Evolutionary conservation across 2,329 filamentous ascomycete species (phyloP).

Genomic region (Talaromyces verruculosus): DNA sequence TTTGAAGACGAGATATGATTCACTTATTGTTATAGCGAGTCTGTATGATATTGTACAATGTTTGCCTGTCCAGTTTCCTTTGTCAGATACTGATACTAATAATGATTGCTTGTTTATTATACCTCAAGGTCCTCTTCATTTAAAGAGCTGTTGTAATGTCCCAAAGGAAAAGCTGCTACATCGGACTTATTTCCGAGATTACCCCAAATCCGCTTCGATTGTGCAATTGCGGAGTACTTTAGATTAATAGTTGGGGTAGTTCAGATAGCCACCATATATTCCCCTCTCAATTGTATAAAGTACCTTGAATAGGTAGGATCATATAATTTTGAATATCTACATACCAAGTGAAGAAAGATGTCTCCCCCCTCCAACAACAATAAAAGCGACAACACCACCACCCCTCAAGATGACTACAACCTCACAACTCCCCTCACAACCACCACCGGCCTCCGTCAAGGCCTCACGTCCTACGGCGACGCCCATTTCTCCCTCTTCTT

Average conservation of each 20-base stretch:
- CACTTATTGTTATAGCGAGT: slow-evolving; percentile 5
- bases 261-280: too few species aligned
- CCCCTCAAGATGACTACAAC: slow-evolving; percentile 54
- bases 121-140: too few species aligned
- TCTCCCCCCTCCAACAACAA: neutral
- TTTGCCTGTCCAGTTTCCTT: slow-evolving; percentile 1
- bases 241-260: neutral
- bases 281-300: neutral
- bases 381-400: neutral
- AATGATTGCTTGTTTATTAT: neutral
- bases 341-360: neutral
- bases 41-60: slow-evolving; percentile 13
- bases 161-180: neutral
- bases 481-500: slow-evolving; percentile 73
- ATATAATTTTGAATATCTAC: neutral
- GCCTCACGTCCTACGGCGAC: slow-evolving; percentile 69
- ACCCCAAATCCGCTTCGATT: neutral
- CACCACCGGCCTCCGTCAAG: slow-evolving; percentile 59
- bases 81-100: slow-evolving; percentile 9
- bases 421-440: slow-evolving; percentile 55
- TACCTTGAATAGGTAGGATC: neutral
- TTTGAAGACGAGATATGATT: neutral
- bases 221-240: slow-evolving; percentile 2
- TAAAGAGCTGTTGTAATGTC: neutral
- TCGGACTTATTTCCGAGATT: slow-evolving; percentile 4